Conservation (phyloP, 495 filamentous ascomycete genomes). For the Penicillium samsonianum region DNA sequence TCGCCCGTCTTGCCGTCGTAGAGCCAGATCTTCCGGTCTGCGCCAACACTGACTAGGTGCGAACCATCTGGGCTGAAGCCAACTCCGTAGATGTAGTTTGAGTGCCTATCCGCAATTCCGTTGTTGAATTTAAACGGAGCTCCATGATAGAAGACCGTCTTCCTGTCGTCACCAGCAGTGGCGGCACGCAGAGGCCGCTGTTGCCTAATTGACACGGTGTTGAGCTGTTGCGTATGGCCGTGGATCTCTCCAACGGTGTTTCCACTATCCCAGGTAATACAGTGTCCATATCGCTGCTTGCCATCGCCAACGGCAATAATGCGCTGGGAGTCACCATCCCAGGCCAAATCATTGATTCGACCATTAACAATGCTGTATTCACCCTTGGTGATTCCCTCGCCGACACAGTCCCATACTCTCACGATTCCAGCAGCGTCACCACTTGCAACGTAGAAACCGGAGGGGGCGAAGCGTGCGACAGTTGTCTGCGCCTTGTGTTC, state of each 20-base stretch:
- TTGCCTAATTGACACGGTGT: conserved; percentile 85
- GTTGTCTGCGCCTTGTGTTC: conserved; percentile 84
- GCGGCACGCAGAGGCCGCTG: conserved; percentile 86
- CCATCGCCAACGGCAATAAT: conserved; percentile 96
- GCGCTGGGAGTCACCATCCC: conserved; percentile 95
- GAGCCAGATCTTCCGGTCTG: conserved; percentile 84
- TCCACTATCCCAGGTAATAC: conserved; percentile 92
- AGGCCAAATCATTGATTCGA: conserved; percentile 91
- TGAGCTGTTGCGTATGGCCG: conserved; percentile 88
- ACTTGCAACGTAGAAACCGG: conserved; percentile 93
- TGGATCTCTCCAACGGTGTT: conserved; percentile 93
- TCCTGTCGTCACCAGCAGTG: conserved; percentile 86
- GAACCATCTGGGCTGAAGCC: conserved; percentile 90
- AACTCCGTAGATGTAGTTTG: conserved; percentile 83
- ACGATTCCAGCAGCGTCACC: conserved; percentile 84
- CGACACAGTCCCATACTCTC: conserved; percentile 79
- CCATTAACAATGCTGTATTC: conserved; percentile 95
- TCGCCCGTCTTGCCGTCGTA: conserved; percentile 97
- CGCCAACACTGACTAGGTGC: conserved; percentile 82
- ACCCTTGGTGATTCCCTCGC: conserved; percentile 62
- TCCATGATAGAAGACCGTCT: conserved; percentile 88
- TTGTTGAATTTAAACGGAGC: conserved; percentile 92
- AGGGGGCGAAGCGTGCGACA: conserved; percentile 92
- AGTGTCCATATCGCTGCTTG: conserved; percentile 90
- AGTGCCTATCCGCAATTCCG: conserved; percentile 73